Percentiles rank a stretch among this genome's conserved stretches.
Evolutionary conservation across 2,329 filamentous ascomycete genomes (phyloP).

Genomic region (Pezicula rhizophila): DNA sequence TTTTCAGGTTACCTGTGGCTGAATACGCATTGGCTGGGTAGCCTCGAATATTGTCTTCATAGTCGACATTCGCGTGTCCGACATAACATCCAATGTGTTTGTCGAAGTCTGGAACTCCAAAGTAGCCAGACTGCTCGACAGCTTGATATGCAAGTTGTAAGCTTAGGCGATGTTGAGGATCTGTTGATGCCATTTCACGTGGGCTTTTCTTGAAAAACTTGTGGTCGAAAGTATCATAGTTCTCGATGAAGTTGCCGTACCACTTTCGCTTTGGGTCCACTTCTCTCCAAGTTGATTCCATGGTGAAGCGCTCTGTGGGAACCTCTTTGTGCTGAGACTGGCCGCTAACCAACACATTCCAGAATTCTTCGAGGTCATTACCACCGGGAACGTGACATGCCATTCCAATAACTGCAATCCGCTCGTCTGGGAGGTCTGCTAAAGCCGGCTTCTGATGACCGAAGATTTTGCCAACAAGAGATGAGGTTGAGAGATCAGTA

Average conservation of each 20-base stretch:
- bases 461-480: too few species aligned
- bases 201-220: conserved; percentile 82
- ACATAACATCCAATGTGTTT: conserved; percentile 12
- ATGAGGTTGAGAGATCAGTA: neutral
- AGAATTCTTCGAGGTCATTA: conserved; percentile 50
- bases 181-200: conserved; percentile 68
- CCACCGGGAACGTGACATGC: conserved; percentile 27
- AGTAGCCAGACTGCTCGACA: conserved; percentile 61
- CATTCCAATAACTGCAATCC: conserved; percentile 31
- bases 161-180: conserved; percentile 71
- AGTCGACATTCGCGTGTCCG: conserved; percentile 10
- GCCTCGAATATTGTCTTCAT: conserved; percentile 13
- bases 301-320: conserved; percentile 64
- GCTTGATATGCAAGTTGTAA: conserved; percentile 75
- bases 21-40: conserved; percentile 13
- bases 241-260: conserved; percentile 62
- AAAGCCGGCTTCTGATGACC: too few species aligned
- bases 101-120: conserved; percentile 30
- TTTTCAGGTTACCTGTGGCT: conserved; percentile 11
- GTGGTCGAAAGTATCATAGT: conserved; percentile 70
- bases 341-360: conserved; percentile 67
- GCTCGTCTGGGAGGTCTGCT: too few species aligned
- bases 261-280: conserved; percentile 62
- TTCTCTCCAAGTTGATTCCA: conserved; percentile 51
- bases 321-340: conserved; percentile 59